These are phyloP conservation scores for Tolypocladium album DNA, from an alignment of 2,329 filamentous ascomycete genomes.

Conservation along the genomic window DNA sequence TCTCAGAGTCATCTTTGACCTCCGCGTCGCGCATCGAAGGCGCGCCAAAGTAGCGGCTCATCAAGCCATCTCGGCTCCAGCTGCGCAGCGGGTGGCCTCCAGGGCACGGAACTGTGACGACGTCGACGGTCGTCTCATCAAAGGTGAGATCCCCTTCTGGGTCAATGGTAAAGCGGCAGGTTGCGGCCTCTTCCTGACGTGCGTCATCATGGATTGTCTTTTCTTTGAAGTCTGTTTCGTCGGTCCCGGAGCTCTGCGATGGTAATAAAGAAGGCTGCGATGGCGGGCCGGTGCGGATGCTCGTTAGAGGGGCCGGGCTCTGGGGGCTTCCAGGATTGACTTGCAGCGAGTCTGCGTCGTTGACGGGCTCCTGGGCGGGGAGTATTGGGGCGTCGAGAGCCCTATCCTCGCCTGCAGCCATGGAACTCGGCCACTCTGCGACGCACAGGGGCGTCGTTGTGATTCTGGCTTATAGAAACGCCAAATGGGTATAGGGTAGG, in stretches of 20 bases:
- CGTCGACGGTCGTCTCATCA: slow-evolving; percentile 43
- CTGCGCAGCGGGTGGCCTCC: slow-evolving; percentile 41
- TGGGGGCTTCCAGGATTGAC: slow-evolving; percentile 16
- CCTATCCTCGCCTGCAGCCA: slow-evolving; percentile 7
- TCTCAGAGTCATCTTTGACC: slow-evolving; percentile 9
- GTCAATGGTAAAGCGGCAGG: slow-evolving; percentile 20
- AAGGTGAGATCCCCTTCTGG: slow-evolving; percentile 25
- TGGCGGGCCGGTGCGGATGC: background rate
- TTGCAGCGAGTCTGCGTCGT: slow-evolving; percentile 14
- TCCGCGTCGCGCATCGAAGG: slow-evolving; percentile 28
- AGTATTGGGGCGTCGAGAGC: slow-evolving; percentile 2
- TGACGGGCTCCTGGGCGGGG: slow-evolving; percentile 4
- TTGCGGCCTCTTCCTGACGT: background rate
- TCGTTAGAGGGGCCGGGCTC: slow-evolving; percentile 8
- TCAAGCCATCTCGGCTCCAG: slow-evolving; percentile 39
- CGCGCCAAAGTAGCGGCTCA: slow-evolving; percentile 33
- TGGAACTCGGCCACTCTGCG: background rate
- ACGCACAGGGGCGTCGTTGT: background rate
- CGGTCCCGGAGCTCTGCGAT: slow-evolving; percentile 3
- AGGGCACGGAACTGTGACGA: slow-evolving; percentile 43
- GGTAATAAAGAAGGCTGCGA: background rate
- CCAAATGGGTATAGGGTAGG: background rate
- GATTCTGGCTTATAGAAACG: background rate
- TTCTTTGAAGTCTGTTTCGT: slow-evolving; percentile 5
- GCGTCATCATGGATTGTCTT: background rate